phyloP scores from a whole-genome alignment of 768 basidiomycete genomes.

The Boletus speciosus region DNA sequence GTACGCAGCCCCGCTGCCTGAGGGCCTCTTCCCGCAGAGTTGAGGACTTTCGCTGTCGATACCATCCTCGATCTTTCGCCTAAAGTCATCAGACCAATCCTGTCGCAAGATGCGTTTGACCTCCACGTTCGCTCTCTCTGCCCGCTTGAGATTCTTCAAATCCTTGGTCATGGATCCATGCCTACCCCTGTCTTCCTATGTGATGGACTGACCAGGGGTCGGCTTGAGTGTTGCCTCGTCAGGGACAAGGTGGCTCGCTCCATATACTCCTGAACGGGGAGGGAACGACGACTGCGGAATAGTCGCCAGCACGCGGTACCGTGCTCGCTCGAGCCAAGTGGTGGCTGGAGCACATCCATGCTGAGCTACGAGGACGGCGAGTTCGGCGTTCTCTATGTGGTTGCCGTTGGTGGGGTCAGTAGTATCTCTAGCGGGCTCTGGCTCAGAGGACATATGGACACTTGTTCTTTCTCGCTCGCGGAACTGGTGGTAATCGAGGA shows the following conservation, averaged over 20 bases:
- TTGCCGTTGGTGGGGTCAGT: too few relatives aligned
- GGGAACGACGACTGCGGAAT: conserved; percentile 33
- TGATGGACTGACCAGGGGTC: conserved; percentile 41
- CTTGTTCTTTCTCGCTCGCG: too few relatives aligned
- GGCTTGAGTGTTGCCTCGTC: conserved; percentile 4
- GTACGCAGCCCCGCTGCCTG: conserved; percentile 30
- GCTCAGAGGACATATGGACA: too few relatives aligned
- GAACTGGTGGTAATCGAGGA: too few relatives aligned
- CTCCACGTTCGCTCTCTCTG: conserved; percentile 51
- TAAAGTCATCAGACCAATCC: conserved; percentile 43
- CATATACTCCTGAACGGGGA: conserved; percentile 60
- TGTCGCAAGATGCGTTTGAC: conserved; percentile 38
- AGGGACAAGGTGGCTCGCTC: conserved; percentile 36
- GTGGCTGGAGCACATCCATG: conserved; percentile 55
- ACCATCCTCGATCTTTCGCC: conserved; percentile 46
- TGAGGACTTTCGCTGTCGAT: conserved; percentile 25
- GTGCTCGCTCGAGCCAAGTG: conserved; percentile 63
- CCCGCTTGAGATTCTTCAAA: conserved; percentile 57
- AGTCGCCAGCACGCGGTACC: conserved; percentile 48
- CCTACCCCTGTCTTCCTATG: conserved; percentile 41
- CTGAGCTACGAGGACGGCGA: too few relatives aligned
- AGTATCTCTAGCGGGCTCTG: too few relatives aligned
- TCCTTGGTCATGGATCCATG: conserved; percentile 36
- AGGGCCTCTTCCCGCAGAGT: conserved; percentile 20
- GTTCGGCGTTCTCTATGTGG: too few relatives aligned